phyloP scores from a whole-genome alignment of 192 early-diverging fungal genomes.

The Backusella westeae region DNA sequence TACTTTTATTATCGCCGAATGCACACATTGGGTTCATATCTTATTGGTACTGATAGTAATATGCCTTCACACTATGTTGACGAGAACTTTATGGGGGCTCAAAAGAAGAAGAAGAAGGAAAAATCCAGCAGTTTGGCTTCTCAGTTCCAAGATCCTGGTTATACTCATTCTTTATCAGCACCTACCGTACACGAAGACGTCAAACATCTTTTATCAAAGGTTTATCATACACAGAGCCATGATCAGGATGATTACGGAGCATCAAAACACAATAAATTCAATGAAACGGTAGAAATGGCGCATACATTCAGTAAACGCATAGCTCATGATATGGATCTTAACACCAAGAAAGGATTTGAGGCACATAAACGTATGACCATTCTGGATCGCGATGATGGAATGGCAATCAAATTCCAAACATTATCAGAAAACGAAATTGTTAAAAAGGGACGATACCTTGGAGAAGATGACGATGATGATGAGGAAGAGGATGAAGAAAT shows the following conservation, averaged over 20 bases:
- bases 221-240: slow-evolving; percentile 52
- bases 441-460: slow-evolving; percentile 5
- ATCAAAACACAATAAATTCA: not conserved
- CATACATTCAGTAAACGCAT: not conserved
- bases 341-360: not conserved
- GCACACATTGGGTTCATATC: slow-evolving; percentile 10
- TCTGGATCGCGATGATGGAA: slow-evolving; percentile 2
- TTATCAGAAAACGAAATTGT: slow-evolving; percentile 8
- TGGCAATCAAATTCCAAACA: slow-evolving; percentile 14
- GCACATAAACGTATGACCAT: slow-evolving; percentile 4
- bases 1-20: slow-evolving; percentile 43
- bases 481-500: not conserved
- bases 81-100: slow-evolving; percentile 14
- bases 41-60: slow-evolving; percentile 25
- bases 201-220: slow-evolving; percentile 60
- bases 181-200: slow-evolving; percentile 69
- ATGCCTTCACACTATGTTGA: slow-evolving; percentile 49
- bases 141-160: slow-evolving; percentile 66
- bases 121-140: slow-evolving; percentile 35
- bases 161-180: slow-evolving; percentile 51
- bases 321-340: slow-evolving; percentile 8
- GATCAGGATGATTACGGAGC: not conserved
- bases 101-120: not conserved
- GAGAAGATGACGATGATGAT: not conserved
- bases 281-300: slow-evolving; percentile 8